phyloP scores from a whole-genome alignment of 2,329 filamentous ascomycete genomes.

The Trichoderma semiorbis region DNA sequence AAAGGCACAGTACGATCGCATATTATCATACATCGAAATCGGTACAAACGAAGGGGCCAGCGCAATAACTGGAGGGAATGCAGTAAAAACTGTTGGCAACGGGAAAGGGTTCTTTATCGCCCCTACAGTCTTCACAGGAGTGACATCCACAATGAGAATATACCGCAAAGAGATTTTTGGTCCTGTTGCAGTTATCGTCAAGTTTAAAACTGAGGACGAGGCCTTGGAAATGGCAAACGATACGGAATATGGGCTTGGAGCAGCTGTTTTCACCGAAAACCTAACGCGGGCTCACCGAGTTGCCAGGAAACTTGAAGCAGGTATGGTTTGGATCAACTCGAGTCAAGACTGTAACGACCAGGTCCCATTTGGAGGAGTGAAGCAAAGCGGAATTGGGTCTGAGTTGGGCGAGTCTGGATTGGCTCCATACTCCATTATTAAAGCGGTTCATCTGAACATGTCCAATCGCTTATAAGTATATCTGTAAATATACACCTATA shows the following conservation, averaged over 20 bases:
- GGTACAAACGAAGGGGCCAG: not conserved
- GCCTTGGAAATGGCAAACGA: not conserved
- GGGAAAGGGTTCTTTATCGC: not conserved
- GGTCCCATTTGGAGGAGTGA: constrained; percentile 30
- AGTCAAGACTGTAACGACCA: constrained; percentile 22
- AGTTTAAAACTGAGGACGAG: not conserved
- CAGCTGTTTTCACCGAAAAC: not conserved
- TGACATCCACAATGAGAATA: not conserved
- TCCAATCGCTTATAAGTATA: not conserved
- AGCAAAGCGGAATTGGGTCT: not conserved
- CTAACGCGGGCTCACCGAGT: constrained; percentile 32
- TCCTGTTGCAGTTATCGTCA: not conserved
- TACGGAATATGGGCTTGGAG: not conserved
- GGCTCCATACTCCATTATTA: not conserved
- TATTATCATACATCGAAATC: constrained; percentile 27
- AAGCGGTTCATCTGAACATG: not conserved
- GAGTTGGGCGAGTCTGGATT: not conserved
- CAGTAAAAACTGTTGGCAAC: not conserved
- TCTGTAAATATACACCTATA: not conserved
- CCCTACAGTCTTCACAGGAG: not conserved
- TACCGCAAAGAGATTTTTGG: not conserved
- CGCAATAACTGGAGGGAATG: not conserved
- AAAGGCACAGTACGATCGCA: constrained; percentile 27
- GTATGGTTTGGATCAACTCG: constrained; percentile 58
- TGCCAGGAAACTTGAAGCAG: constrained; percentile 54